These are phyloP conservation scores for Elaeagnus macrophylla DNA, from an alignment of 306 rosid genomes.

Conservation along the genomic window DNA sequence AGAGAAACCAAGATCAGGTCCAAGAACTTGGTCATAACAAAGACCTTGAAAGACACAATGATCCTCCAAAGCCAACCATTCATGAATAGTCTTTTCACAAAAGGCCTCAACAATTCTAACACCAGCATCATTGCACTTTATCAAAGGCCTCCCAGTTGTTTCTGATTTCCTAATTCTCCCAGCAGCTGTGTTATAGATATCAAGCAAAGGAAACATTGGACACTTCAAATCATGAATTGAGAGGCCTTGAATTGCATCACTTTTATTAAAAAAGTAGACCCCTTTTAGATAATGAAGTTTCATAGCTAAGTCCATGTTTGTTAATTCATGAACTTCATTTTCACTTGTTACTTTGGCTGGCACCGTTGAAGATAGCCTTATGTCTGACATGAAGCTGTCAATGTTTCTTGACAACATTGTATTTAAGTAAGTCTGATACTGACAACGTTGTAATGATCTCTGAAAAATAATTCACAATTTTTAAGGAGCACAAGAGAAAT, in stretches of 20 bases:
- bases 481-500: too few species aligned
- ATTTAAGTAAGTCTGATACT: too few species aligned
- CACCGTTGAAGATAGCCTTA: slow-evolving; percentile 53
- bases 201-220: slow-evolving; percentile 51
- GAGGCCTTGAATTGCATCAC: slow-evolving; percentile 39
- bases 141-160: slow-evolving; percentile 34
- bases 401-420: neutral
- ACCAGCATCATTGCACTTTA: slow-evolving; percentile 73
- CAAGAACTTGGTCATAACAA: slow-evolving; percentile 41
- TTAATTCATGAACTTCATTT: slow-evolving; percentile 24
- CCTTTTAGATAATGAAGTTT: slow-evolving; percentile 64
- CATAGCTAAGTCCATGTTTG: slow-evolving; percentile 52
- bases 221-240: slow-evolving; percentile 37
- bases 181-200: slow-evolving; percentile 30
- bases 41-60: slow-evolving; percentile 18
- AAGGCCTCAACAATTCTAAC: slow-evolving; percentile 55
- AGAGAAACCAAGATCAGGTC: slow-evolving; percentile 68
- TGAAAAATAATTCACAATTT: too few species aligned
- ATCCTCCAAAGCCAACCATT: slow-evolving; percentile 35
- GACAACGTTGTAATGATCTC: too few species aligned
- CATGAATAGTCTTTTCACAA: slow-evolving; percentile 29
- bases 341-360: slow-evolving; percentile 45
- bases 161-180: slow-evolving; percentile 51
- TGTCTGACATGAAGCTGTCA: slow-evolving; percentile 4
- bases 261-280: slow-evolving; percentile 36